Evolutionary conservation across 106 monocot genomes (phyloP), one percentile per base, ranked within the genome.

Genomic region (Triglochin maritima): DNA sequence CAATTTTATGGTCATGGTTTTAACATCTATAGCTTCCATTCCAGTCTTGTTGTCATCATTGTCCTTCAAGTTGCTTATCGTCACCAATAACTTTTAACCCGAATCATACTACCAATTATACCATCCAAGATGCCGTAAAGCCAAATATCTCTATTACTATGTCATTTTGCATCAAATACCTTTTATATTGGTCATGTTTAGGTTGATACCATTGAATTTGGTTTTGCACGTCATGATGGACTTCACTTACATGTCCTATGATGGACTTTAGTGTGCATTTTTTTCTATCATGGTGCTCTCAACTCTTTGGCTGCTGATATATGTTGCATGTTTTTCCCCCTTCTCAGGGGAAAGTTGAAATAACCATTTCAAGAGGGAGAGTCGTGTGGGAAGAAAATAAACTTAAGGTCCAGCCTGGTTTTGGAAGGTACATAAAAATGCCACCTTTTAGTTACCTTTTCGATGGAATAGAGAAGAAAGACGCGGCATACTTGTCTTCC

Each of bases 371-470:
- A 66, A 71, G 80, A 57, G 96, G 96, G 50, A 84, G 71, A 62
- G 62, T 98, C 17, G 96, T 98, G 3, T 98, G 86, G 88, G 76
- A 82, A 63, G 80, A 87, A n/a, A 85, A 74, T 3, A 78, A 71
- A 62, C 74, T 91, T 43, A 82, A 78, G 50, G 70, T 91, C 65
- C 63, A 62, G 46, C 72, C 79, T 15, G 91, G 96, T 61, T 86
- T 84, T 17, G 96, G 96, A 50, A 88, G 74, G 79, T 98, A 98
- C 66, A 67, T 98, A 49, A 69, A 64, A 60, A 91, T 88, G 88
- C 79, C 78, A n/a, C 91, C 96, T 72, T 98, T 80, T 65, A 61
- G 96, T 61, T 84, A 84, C 70, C 83, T 98, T 43, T 98, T 91
- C 47, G 91, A 98, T 59, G 96, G 96, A 46, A 66, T 98, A 47